Conservation (phyloP, 805 yeast genomes). For the Yamadazyma olivae region DNA sequence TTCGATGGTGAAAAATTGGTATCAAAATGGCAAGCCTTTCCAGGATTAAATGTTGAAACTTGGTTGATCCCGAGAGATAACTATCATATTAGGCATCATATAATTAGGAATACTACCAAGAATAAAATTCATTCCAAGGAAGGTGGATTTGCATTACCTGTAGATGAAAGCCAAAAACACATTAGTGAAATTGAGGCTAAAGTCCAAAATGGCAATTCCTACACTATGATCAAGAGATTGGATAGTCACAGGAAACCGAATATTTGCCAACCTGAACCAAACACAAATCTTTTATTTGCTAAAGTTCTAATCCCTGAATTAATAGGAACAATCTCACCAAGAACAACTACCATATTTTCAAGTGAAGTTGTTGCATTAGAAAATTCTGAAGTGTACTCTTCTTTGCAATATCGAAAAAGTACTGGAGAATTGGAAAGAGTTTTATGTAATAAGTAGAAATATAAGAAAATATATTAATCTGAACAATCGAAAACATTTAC, state of each 20-base stretch:
- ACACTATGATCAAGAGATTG: conserved; percentile 5
- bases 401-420: too few relatives aligned
- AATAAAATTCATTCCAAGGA: conserved; percentile 7
- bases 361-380: conserved; percentile 4
- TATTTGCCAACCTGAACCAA: conserved; percentile 11
- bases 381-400: not conserved
- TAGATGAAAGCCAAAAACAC: not conserved
- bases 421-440: not conserved
- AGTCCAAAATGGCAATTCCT: conserved; percentile 1
- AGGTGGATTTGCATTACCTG: conserved; percentile 12
- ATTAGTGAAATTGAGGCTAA: not conserved
- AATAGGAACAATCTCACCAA: conserved; percentile 5
- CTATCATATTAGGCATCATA: conserved; percentile 10
- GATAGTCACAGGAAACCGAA: conserved; percentile 4
- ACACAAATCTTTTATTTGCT: conserved; percentile 9
- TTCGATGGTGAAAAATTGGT: conserved; percentile 3
- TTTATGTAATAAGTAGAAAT: too few relatives aligned
- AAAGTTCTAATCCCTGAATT: conserved; percentile 11
- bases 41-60: conserved; percentile 7
- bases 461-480: too few relatives aligned
- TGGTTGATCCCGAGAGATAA: conserved; percentile 8
- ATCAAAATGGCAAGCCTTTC: conserved; percentile 9
- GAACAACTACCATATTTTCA: not conserved
- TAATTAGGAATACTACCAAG: conserved; percentile 6
- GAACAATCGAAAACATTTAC: conserved; percentile 12